Conservation (phyloP, 2,329 filamentous ascomycete genomes). For the Fusarium tupiense region DNA sequence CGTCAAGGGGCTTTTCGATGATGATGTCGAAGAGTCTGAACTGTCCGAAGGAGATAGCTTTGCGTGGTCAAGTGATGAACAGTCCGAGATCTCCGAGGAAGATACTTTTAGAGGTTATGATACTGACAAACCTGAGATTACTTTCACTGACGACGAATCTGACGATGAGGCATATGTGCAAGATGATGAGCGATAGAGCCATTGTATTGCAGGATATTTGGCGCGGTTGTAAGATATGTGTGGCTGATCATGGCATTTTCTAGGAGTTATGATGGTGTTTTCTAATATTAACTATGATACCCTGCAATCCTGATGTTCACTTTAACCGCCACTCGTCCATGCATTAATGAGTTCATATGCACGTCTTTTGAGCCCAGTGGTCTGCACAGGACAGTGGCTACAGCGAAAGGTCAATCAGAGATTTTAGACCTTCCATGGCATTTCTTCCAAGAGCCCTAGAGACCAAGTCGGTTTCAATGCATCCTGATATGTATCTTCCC, state of each 20-base stretch:
- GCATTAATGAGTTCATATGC: neutral
- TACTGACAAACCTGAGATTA: neutral
- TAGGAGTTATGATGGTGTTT: neutral
- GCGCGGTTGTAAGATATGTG: neutral
- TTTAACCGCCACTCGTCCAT: neutral
- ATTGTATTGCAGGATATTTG: neutral
- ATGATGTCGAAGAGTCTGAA: slow-evolving; percentile 23
- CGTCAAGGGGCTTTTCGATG: slow-evolving; percentile 22
- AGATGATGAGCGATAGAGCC: neutral
- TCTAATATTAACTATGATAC: slow-evolving; percentile 17
- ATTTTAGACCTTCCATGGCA: slow-evolving; percentile 35
- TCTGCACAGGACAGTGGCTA: neutral
- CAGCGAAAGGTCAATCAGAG: neutral
- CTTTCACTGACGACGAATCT: slow-evolving; percentile 4
- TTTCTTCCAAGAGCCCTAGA: slow-evolving; percentile 39
- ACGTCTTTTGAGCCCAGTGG: neutral
- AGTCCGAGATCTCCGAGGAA: neutral
- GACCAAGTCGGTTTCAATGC: slow-evolving; percentile 23
- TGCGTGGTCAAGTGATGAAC: slow-evolving; percentile 14
- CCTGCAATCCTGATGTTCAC: neutral
- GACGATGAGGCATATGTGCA: neutral
- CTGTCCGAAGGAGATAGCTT: slow-evolving; percentile 20
- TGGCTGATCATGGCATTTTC: neutral
- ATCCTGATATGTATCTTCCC: neutral
- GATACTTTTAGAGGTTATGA: neutral